These are phyloP conservation scores for Trichoderma brevicompactum DNA, from an alignment of 2,329 filamentous ascomycete species.

Conservation along the genomic window DNA sequence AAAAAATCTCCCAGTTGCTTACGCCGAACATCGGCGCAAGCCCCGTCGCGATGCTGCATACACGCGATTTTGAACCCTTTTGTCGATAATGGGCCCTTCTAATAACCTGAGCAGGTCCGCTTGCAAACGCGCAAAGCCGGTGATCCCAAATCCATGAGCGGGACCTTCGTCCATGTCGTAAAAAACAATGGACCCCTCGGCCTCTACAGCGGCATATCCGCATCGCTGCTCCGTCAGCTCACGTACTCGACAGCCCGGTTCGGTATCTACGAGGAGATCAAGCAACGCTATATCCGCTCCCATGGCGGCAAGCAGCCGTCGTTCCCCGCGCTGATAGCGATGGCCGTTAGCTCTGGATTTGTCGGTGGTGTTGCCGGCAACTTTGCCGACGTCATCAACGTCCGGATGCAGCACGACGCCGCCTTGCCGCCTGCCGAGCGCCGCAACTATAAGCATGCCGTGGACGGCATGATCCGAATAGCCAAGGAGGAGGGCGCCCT, in stretches of 20 bases:
- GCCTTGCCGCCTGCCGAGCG: conserved; percentile 73
- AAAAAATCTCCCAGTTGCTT: neutral
- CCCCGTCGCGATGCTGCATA: neutral
- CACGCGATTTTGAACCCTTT: neutral
- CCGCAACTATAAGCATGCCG: conserved; percentile 85
- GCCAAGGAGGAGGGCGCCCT: conserved; percentile 77
- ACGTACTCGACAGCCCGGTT: conserved; percentile 98
- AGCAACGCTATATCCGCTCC: conserved; percentile 63
- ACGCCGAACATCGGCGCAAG: conserved; percentile 10
- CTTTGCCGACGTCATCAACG: conserved; percentile 94
- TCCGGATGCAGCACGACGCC: conserved; percentile 95
- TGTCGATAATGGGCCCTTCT: conserved; percentile 12
- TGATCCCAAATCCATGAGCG: conserved; percentile 78
- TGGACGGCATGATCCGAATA: conserved; percentile 88
- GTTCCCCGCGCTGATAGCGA: conserved; percentile 76
- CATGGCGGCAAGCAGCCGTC: conserved; percentile 58
- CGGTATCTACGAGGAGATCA: conserved; percentile 93
- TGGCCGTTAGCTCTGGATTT: conserved; percentile 84
- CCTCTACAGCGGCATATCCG: conserved; percentile 89
- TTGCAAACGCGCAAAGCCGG: conserved; percentile 81
- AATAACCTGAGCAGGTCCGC: conserved; percentile 65
- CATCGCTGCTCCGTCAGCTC: conserved; percentile 87
- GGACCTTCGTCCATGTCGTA: conserved; percentile 83
- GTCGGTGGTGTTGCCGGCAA: conserved; percentile 89
- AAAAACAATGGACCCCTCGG: conserved; percentile 75